Evolutionary conservation across 306 rosid species (phyloP).

Genomic region (Purshia tridentata): DNA sequence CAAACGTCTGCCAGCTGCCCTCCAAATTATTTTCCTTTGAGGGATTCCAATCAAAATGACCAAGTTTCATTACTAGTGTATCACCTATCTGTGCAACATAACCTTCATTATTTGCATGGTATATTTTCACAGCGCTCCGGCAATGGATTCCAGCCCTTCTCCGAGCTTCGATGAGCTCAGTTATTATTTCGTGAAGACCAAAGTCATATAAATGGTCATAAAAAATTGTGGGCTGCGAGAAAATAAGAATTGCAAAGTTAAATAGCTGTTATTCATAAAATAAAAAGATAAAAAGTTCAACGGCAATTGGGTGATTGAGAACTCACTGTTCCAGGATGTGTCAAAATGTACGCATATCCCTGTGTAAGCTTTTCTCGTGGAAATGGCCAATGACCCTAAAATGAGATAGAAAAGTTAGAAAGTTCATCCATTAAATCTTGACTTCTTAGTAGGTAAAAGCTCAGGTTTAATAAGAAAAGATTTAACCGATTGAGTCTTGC

Average conservation of each 20-base stretch:
- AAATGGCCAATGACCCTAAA: constrained; percentile 86
- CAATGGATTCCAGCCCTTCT: constrained; percentile 69
- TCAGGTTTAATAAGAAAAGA: background rate
- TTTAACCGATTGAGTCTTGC: background rate
- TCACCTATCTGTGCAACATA: constrained; percentile 74
- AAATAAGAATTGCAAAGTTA: background rate
- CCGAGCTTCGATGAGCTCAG: constrained; percentile 64
- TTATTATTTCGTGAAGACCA: constrained; percentile 57
- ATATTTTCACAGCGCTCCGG: constrained; percentile 64
- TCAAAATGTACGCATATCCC: constrained; percentile 79
- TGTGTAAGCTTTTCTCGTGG: constrained; percentile 76
- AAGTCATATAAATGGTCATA: constrained; percentile 76
- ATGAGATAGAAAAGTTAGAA: constrained; percentile 21
- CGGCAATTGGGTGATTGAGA: constrained; percentile 20
- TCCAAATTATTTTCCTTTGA: constrained; percentile 69
- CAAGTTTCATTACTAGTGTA: constrained; percentile 62
- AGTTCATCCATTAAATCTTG: background rate
- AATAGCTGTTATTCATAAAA: background rate
- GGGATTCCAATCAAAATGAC: constrained; percentile 77
- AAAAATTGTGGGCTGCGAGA: constrained; percentile 62
- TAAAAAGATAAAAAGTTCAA: background rate
- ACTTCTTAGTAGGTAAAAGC: background rate
- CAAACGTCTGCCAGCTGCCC: constrained; percentile 77
- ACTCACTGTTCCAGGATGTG: constrained; percentile 82
- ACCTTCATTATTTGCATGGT: constrained; percentile 74